A percentile compares a stretch with the other conserved stretches of the same genome.
Conservation (phyloP, 164 flowering plant genomes). For the Vitis riparia region DNA sequence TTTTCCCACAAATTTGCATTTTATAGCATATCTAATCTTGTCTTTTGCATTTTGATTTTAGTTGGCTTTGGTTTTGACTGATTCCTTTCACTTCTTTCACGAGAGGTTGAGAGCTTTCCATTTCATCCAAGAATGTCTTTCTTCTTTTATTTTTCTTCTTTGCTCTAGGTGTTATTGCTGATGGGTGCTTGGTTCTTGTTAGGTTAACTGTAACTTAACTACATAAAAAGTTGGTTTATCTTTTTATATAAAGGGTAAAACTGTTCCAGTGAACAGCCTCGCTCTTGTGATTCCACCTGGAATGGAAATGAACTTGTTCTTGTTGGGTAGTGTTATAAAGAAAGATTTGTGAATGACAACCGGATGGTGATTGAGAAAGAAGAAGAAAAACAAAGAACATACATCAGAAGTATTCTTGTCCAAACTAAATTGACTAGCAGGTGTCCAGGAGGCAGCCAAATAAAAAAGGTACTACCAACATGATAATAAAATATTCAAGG, state of each 20-base stretch:
- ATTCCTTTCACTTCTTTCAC: not conserved
- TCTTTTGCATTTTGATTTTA: too few relatives aligned
- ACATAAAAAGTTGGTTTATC: not conserved
- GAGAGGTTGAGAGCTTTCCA: not conserved
- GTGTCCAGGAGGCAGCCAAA: not conserved
- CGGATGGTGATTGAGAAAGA: not conserved
- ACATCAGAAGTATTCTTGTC: not conserved
- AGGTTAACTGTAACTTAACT: constrained; percentile 25
- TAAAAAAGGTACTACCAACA: not conserved
- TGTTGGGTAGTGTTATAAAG: not conserved
- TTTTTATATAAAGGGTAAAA: not conserved
- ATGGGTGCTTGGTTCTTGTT: constrained; percentile 4
- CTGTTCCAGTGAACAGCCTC: not conserved
- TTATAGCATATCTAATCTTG: too few relatives aligned
- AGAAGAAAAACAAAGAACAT: not conserved
- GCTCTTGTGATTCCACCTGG: not conserved
- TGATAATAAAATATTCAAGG: not conserved
- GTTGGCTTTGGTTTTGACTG: too few relatives aligned
- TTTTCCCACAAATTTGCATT: too few relatives aligned
- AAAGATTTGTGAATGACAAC: not conserved
- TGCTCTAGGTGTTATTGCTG: not conserved
- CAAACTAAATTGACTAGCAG: not conserved
- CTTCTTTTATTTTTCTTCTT: not conserved
- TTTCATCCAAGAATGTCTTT: not conserved
- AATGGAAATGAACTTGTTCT: not conserved